Percentiles rank a stretch among this genome's conserved stretches.
Evolutionary conservation across 2,329 filamentous ascomycete genomes (phyloP).

Genomic region (Saccharata proteae): DNA sequence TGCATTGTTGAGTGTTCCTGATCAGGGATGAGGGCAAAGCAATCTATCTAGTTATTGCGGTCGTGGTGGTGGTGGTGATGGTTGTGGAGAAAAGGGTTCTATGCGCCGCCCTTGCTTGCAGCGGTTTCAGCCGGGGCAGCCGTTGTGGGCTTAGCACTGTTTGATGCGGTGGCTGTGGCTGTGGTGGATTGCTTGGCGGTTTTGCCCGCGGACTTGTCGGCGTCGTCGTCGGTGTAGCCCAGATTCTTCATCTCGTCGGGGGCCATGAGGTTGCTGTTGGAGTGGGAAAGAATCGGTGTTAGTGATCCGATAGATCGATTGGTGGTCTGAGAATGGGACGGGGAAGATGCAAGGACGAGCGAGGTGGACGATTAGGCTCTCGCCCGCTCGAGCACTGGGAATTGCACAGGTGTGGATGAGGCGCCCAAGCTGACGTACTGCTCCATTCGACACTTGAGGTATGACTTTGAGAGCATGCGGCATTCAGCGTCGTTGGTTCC

Average conservation of each 20-base stretch:
- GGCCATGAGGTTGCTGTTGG: constrained; percentile 80
- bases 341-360: too few relatives aligned
- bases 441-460: constrained; percentile 89
- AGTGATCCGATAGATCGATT: background rate
- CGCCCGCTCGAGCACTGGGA: too few relatives aligned
- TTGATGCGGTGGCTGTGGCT: background rate
- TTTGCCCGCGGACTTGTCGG: too few relatives aligned
- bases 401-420: too few relatives aligned
- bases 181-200: too few relatives aligned
- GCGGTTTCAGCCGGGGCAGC: constrained; percentile 1
- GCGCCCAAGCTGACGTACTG: constrained; percentile 44
- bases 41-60: too few relatives aligned
- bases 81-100: background rate
- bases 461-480: constrained; percentile 73
- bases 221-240: constrained; percentile 54
- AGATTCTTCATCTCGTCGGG: constrained; percentile 91
- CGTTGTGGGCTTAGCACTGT: background rate
- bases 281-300: background rate
- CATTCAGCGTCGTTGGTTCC: constrained; percentile 83
- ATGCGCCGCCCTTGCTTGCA: constrained; percentile 5
- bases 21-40: too few relatives aligned
- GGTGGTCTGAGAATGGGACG: background rate
- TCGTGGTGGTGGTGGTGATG: constrained; percentile 1
- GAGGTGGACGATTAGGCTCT: too few relatives aligned
- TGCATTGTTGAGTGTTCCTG: too few relatives aligned